A percentile compares a stretch with the other conserved stretches of the same genome.
Conservation (phyloP, 768 basidiomycete species). For the Mycena maculata region DNA sequence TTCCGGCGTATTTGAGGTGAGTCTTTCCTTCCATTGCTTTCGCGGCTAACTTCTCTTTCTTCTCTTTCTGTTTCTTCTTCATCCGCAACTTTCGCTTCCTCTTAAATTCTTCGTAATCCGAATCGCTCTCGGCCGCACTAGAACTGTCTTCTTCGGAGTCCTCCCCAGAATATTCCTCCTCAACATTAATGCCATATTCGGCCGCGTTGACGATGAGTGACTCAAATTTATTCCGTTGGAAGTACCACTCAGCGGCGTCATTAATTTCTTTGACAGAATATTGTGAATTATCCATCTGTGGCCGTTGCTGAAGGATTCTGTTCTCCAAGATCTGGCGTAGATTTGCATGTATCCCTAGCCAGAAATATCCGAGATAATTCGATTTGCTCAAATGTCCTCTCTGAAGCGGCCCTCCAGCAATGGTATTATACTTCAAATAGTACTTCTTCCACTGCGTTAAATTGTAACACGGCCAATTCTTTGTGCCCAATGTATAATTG, state of each 20-base stretch:
- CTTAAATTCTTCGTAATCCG: background rate
- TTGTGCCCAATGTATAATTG: conserved; percentile 6
- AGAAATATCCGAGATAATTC: no score
- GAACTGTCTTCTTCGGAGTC: no score
- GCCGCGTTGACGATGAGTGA: no score
- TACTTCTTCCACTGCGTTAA: conserved; percentile 29
- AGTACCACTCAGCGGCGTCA: no score
- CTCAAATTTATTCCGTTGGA: no score
- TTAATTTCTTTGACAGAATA: no score
- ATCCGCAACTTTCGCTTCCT: background rate
- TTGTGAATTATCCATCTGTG: no score
- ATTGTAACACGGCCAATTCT: background rate
- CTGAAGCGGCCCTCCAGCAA: conserved; percentile 20
- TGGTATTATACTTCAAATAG: conserved; percentile 15
- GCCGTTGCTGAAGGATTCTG: no score
- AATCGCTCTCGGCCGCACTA: background rate
- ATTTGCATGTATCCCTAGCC: no score
- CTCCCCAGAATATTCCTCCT: no score
- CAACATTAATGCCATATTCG: no score
- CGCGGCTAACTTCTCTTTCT: background rate
- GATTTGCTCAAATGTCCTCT: background rate
- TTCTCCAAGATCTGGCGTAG: no score
- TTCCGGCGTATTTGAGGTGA: background rate
- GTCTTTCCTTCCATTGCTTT: background rate
- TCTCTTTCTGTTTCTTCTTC: background rate